Conservation (phyloP, 495 filamentous ascomycete species). For the Podospora pseudoanserina region DNA sequence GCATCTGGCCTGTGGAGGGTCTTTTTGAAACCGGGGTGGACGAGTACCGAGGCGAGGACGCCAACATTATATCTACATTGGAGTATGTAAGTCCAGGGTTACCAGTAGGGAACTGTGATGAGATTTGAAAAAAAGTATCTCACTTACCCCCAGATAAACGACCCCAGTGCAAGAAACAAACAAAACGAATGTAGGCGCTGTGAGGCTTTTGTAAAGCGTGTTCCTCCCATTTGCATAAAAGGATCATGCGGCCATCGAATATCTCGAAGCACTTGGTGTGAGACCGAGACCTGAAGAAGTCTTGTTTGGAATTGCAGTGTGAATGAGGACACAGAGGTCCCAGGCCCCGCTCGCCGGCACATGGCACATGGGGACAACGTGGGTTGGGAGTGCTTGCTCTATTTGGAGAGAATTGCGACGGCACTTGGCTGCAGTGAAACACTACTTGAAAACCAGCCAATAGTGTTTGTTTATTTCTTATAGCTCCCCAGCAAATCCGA, state of each 20-base stretch:
- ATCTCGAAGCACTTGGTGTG: too few species aligned
- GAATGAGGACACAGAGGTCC: neutral
- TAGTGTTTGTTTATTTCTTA: neutral
- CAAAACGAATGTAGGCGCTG: constrained; percentile 47
- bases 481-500: too few species aligned
- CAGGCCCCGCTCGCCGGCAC: neutral
- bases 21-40: constrained; percentile 49
- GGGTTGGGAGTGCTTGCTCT: neutral
- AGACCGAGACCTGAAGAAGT: too few species aligned
- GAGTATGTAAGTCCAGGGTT: neutral
- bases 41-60: constrained; percentile 53
- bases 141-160: constrained; percentile 55
- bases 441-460: neutral
- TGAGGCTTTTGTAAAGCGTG: constrained; percentile 35
- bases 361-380: neutral
- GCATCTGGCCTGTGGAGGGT: constrained; percentile 43
- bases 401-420: neutral
- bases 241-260: too few species aligned
- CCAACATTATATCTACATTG: constrained; percentile 52
- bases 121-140: neutral
- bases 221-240: constrained; percentile 14
- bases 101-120: neutral
- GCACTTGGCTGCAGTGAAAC: neutral
- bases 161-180: constrained; percentile 53
- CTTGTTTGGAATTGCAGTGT: too few species aligned